Conservation (phyloP, 768 basidiomycete genomes). For the Mycena polygramma region DNA sequence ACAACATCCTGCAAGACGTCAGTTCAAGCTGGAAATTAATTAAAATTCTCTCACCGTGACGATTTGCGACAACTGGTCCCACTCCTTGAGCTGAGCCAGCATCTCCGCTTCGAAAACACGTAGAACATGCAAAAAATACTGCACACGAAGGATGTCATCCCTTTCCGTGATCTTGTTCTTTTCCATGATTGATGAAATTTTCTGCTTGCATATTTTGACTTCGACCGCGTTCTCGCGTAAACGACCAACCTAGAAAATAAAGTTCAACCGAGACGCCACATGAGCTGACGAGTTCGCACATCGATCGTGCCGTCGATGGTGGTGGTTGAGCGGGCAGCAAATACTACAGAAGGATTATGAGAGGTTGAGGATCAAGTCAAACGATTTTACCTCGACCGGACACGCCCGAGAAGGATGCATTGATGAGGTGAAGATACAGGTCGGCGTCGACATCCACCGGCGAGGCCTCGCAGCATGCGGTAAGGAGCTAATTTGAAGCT, state of each 20-base stretch:
- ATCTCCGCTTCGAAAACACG: conserved; percentile 83
- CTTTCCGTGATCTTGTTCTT: conserved; percentile 60
- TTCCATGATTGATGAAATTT: conserved; percentile 56
- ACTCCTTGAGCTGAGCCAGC: conserved; percentile 71
- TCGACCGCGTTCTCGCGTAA: conserved; percentile 61
- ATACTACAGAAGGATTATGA: conserved; percentile 52
- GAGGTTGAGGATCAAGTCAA: conserved; percentile 20
- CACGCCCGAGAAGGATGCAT: conserved; percentile 78
- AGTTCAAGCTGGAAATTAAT: conserved; percentile 28
- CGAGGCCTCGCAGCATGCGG: conserved; percentile 68
- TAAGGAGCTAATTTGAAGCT: conserved; percentile 66
- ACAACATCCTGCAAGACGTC: conserved; percentile 63
- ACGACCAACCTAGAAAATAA: conserved; percentile 35
- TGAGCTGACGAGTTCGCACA: conserved; percentile 47
- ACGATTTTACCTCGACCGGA: conserved; percentile 74
- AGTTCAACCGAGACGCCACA: conserved; percentile 2
- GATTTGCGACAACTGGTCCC: conserved; percentile 67
- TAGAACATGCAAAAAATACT: conserved; percentile 74
- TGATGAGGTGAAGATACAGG: conserved; percentile 72
- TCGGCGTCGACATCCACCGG: conserved; percentile 76
- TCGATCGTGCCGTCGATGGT: conserved; percentile 52
- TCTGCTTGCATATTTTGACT: conserved; percentile 63
- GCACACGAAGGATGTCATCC: conserved; percentile 64
- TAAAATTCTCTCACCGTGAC: conserved; percentile 59
- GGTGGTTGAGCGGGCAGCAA: conserved; percentile 59